Base-by-base conservation (phyloP, 1,139 yeast species). In the Debaryomyces psychrophilus region DNA sequence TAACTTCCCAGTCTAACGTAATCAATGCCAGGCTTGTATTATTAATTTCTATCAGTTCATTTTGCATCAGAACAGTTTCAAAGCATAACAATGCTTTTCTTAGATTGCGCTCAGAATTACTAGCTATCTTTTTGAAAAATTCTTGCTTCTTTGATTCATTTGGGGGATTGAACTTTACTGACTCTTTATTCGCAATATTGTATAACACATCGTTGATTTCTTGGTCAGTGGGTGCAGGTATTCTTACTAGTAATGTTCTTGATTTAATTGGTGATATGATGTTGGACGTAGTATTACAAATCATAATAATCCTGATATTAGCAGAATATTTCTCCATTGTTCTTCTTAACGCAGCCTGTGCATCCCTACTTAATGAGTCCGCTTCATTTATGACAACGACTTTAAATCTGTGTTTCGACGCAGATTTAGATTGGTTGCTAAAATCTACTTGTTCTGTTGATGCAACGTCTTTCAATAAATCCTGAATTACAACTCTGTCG, bases 311-410 rank as follows among this genome's bases (percentile, higher is more conserved):
- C 52, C 99, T 79, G 56, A 93, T 82, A 61, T 90, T 92, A 18
- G 87, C 79, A 3, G 97, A 89, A 67, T 92, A 93, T 62, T 93
- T 93, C 62, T 93, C 99, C 98, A 93, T 95, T 1, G 99, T 93
- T 65, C 99, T 81, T 71, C 99, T 83, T 56, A 93, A 73, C 0
- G 99, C 99, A 11, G 97, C 97, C 65, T 93, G 99, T 0, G 99
- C 99, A 63, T 95, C 99, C 56, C 97, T 79, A 15, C 95, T 85
- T 62, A 93, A 77, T 1, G 90, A 79, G 56, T 93, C 97, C 0
- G 99, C 98, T 64, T 93, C 98, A 61, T 95, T 93, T 48, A 93
- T 90, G 11, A 93, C 81, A 15, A 93, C 98, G 36, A 92, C 88
- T 64, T 92, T 93, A 71, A 90, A 93, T 50, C 92, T 74, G 61